Conservation (phyloP, 495 filamentous ascomycete genomes). For the Choiromyces venosus region DNA sequence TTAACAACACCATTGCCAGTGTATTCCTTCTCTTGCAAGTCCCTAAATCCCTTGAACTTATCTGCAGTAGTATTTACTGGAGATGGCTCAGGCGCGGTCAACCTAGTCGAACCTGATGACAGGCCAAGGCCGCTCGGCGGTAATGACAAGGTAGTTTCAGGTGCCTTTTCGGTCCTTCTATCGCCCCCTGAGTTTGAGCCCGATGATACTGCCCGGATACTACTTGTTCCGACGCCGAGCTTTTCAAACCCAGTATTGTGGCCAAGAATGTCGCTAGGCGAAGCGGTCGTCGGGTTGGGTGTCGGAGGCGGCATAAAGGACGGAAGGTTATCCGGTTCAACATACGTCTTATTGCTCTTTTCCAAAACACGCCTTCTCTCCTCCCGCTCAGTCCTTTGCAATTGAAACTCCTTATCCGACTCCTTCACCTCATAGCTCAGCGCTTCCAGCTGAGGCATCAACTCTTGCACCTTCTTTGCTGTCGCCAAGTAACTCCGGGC, state of each 20-base stretch:
- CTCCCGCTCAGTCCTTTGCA: slow-evolving; percentile 85
- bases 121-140: slow-evolving; percentile 27
- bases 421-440: slow-evolving; percentile 80
- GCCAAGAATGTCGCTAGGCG: slow-evolving; percentile 39
- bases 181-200: slow-evolving; percentile 30
- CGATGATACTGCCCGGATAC: slow-evolving; percentile 38
- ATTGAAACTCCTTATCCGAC: slow-evolving; percentile 91
- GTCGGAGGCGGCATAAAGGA: slow-evolving; percentile 38
- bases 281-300: slow-evolving; percentile 16
- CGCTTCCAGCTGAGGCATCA: slow-evolving; percentile 89
- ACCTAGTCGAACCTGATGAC: slow-evolving; percentile 34
- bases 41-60: slow-evolving; percentile 81
- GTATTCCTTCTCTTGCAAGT: slow-evolving; percentile 75
- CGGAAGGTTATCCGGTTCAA: slow-evolving; percentile 61
- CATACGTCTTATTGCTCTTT: slow-evolving; percentile 75
- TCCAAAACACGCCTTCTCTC: slow-evolving; percentile 85
- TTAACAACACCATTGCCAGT: slow-evolving; percentile 46
- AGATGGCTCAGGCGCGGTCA: slow-evolving; percentile 43
- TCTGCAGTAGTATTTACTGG: slow-evolving; percentile 44
- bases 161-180: background rate
- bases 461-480: slow-evolving; percentile 78
- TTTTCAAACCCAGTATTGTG: slow-evolving; percentile 41
- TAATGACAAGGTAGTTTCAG: slow-evolving; percentile 37
- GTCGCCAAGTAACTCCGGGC: slow-evolving; percentile 73
- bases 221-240: slow-evolving; percentile 39